phyloP scores from a whole-genome alignment of 2,329 filamentous ascomycete genomes.

The Chaetomiaceae sp. region DNA sequence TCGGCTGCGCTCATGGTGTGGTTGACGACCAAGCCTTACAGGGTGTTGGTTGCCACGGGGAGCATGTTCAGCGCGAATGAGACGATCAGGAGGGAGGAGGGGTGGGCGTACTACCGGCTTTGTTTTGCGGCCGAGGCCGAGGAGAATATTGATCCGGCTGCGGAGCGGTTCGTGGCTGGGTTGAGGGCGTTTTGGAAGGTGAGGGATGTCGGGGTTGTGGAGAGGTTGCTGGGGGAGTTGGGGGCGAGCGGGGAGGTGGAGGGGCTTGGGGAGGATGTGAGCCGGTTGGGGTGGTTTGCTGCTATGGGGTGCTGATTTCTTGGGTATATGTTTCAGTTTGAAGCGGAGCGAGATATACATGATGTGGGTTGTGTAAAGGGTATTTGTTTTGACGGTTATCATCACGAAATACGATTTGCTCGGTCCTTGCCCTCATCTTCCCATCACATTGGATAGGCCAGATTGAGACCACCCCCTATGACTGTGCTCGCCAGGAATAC shows the following conservation, averaged over 20 bases:
- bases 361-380: too few species aligned
- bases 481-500: too few species aligned
- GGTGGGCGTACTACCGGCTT: slow-evolving; percentile 69
- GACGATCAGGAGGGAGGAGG: slow-evolving; percentile 52
- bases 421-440: too few species aligned
- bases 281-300: slow-evolving; percentile 13
- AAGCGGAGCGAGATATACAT: too few species aligned
- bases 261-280: not conserved
- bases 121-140: slow-evolving; percentile 84
- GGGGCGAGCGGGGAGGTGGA: not conserved
- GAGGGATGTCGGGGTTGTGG: slow-evolving; percentile 61
- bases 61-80: slow-evolving; percentile 66
- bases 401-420: too few species aligned
- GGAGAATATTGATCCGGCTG: slow-evolving; percentile 60
- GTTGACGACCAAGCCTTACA: slow-evolving; percentile 63
- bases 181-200: slow-evolving; percentile 74
- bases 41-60: slow-evolving; percentile 68
- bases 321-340: not conserved
- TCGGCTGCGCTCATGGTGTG: slow-evolving; percentile 65
- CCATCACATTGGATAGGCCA: too few species aligned
- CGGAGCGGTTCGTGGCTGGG: slow-evolving; percentile 62
- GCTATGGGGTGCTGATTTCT: slow-evolving; percentile 16
- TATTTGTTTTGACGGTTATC: too few species aligned
- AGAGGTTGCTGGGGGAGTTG: slow-evolving; percentile 50
- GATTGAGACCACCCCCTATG: too few species aligned